Percentiles rank a stretch among this genome's conserved stretches.
phyloP scores from a whole-genome alignment of 2,329 filamentous ascomycete genomes.

The Achaetomium macrosporum region DNA sequence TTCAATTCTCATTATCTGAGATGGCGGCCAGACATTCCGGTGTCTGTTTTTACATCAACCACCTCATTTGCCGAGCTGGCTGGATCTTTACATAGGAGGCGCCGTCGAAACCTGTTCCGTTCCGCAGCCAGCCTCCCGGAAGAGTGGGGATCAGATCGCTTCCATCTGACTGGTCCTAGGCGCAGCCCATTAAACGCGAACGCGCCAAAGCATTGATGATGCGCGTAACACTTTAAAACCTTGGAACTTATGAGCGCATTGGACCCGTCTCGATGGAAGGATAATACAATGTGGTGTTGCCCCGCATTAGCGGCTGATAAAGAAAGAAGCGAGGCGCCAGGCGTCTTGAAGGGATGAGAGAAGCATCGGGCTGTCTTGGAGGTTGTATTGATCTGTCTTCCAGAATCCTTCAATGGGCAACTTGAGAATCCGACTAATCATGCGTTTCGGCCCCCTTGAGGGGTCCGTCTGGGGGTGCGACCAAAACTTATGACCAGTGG shows the following conservation, averaged over 20 bases:
- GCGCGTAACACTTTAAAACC: slow-evolving; percentile 29
- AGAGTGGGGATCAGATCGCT: background rate
- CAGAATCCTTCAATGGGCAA: too few relatives aligned
- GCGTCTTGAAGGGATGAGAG: too few relatives aligned
- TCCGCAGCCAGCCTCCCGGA: slow-evolving; percentile 6
- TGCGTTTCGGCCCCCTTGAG: too few relatives aligned
- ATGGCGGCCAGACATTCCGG: background rate
- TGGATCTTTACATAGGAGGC: background rate
- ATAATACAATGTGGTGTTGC: slow-evolving; percentile 17
- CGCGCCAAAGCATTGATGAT: slow-evolving; percentile 25
- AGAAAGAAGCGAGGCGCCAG: background rate
- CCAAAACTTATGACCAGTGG: too few relatives aligned
- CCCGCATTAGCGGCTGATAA: slow-evolving; percentile 24
- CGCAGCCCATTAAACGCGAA: slow-evolving; percentile 27
- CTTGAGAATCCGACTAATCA: too few relatives aligned
- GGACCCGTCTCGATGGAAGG: slow-evolving; percentile 10
- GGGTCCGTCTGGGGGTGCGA: too few relatives aligned
- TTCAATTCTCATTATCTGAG: background rate
- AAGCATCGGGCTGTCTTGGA: too few relatives aligned
- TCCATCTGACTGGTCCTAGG: slow-evolving; percentile 9
- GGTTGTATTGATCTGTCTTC: too few relatives aligned
- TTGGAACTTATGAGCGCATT: slow-evolving; percentile 18
- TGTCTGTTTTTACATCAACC: too few relatives aligned
- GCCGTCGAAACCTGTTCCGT: background rate
- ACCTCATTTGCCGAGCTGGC: too few relatives aligned